Percentiles rank a stretch among this genome's conserved stretches.
These are phyloP conservation scores for Plicaturopsis crispa DNA, from an alignment of 768 basidiomycete genomes.

Conservation along the genomic window DNA sequence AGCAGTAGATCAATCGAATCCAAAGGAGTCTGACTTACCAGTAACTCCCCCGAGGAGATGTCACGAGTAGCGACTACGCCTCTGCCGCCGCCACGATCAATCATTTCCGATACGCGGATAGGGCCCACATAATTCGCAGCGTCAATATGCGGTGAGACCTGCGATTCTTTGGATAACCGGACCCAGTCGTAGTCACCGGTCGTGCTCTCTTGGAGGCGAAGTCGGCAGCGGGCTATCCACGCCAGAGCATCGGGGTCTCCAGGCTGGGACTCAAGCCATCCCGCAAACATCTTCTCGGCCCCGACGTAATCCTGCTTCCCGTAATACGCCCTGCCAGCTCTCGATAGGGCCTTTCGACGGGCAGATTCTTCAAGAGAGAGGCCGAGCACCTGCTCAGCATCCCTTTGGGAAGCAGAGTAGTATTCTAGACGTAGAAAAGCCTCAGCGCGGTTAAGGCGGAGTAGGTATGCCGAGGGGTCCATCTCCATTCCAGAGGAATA, in stretches of 20 bases:
- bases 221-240: conserved; percentile 13
- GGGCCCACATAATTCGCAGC: conserved; percentile 18
- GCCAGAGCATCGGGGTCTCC: conserved; percentile 5
- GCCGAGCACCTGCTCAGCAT: conserved; percentile 13
- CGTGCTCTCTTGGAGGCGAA: conserved; percentile 12
- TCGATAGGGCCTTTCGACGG: conserved; percentile 15
- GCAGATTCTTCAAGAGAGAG: neutral
- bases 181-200: conserved; percentile 19
- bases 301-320: conserved; percentile 10
- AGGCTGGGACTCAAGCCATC: conserved; percentile 1
- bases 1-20: neutral
- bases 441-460: conserved; percentile 20
- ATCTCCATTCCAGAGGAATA: conserved; percentile 16
- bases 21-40: conserved; percentile 12
- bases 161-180: conserved; percentile 10
- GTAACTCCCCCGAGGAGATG: conserved; percentile 16
- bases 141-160: conserved; percentile 8
- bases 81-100: conserved; percentile 16
- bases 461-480: conserved; percentile 8
- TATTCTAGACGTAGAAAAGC: conserved; percentile 15
- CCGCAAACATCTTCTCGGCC: conserved; percentile 9
- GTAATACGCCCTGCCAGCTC: conserved; percentile 17
- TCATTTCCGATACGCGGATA: conserved; percentile 10
- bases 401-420: conserved; percentile 15
- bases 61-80: conserved; percentile 15